phyloP scores from a whole-genome alignment of 129 eudicot genomes.

The Apium graveolens region DNA sequence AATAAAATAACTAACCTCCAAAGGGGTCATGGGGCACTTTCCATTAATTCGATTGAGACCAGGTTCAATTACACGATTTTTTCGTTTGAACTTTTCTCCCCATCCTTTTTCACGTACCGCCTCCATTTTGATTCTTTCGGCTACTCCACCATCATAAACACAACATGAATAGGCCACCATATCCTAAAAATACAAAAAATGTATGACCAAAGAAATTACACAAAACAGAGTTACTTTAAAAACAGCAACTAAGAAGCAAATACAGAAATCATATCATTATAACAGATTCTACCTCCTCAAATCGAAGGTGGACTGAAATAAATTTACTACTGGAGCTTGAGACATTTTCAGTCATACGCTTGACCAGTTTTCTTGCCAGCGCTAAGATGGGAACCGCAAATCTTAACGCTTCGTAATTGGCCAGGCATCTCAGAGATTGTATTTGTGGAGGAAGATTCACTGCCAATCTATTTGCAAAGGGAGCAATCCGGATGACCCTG shows the following conservation, averaged over 20 bases:
- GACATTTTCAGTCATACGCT: constrained; percentile 57
- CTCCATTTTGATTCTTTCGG: constrained; percentile 53
- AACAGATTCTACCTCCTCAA: constrained; percentile 58
- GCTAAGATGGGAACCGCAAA: constrained; percentile 45
- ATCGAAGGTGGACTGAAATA: constrained; percentile 75
- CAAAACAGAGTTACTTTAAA: neutral
- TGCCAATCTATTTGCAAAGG: constrained; percentile 85
- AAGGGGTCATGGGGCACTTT: constrained; percentile 85
- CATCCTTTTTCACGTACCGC: constrained; percentile 60
- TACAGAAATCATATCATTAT: neutral
- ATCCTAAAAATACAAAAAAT: constrained; percentile 38
- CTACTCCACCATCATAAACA: constrained; percentile 59
- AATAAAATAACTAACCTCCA: constrained; percentile 51
- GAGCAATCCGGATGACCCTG: constrained; percentile 71
- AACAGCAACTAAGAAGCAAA: too few species aligned
- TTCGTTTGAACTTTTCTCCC: constrained; percentile 63
- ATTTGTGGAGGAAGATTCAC: constrained; percentile 59
- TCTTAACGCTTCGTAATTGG: constrained; percentile 70
- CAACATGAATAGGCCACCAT: constrained; percentile 91
- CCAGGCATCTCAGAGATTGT: constrained; percentile 68
- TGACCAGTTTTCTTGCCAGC: constrained; percentile 48
- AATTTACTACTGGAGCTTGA: constrained; percentile 55
- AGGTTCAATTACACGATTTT: constrained; percentile 40
- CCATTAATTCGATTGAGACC: constrained; percentile 53
- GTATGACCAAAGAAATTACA: neutral